These are phyloP conservation scores for Rhizoclosmatium sp. DNA, from an alignment of 192 early-diverging fungal genomes.

Conservation along the genomic window DNA sequence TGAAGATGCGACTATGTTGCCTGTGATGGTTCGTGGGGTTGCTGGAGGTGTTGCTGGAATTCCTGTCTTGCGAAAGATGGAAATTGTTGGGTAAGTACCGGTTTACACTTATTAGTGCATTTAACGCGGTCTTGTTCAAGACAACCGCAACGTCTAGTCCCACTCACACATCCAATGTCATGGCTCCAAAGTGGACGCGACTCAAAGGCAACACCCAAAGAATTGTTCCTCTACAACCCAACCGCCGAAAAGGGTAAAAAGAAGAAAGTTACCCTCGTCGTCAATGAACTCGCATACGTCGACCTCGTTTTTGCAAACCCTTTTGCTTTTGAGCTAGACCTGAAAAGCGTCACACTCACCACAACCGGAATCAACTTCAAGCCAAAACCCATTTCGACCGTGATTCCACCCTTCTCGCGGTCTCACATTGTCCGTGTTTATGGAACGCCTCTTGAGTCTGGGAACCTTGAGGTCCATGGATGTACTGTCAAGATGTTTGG, in stretches of 20 bases:
- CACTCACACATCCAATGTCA: constrained; percentile 62
- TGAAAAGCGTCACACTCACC: constrained; percentile 63
- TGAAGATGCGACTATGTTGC: constrained; percentile 25
- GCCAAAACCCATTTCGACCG: constrained; percentile 61
- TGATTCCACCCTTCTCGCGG: constrained; percentile 70
- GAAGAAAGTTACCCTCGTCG: constrained; percentile 65
- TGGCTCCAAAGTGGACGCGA: constrained; percentile 38
- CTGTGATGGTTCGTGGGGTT: constrained; percentile 45
- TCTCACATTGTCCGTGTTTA: constrained; percentile 69
- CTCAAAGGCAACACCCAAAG: constrained; percentile 39
- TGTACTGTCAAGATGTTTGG: constrained; percentile 71
- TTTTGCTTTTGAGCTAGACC: constrained; percentile 80
- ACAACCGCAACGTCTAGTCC: constrained; percentile 62
- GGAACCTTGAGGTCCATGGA: constrained; percentile 70
- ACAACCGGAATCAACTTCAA: constrained; percentile 70
- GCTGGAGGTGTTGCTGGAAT: constrained; percentile 47
- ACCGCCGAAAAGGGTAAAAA: constrained; percentile 69
- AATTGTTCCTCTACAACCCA: constrained; percentile 86
- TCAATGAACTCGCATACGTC: constrained; percentile 73
- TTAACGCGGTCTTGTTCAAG: constrained; percentile 31
- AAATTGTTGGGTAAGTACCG: constrained; percentile 39
- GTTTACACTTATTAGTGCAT: not conserved
- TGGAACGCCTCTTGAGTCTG: constrained; percentile 66
- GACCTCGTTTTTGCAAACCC: constrained; percentile 78
- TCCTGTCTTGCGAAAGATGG: constrained; percentile 48